Evolutionary conservation across 441 rosid genomes (phyloP).

Genomic region (Raphanus hybrid): DNA sequence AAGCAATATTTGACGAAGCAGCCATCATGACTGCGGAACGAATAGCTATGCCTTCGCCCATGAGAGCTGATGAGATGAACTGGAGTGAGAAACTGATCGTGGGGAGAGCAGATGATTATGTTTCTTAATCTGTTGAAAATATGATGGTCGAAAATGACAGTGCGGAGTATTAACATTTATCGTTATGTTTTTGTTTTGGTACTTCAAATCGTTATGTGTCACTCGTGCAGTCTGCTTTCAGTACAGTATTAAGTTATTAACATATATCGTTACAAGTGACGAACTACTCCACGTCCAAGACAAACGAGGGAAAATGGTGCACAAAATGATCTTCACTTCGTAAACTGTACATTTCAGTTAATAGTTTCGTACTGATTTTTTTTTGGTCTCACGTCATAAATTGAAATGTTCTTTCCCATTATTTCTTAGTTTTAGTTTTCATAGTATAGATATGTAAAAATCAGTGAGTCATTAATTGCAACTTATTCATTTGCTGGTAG

Average conservation of each 20-base stretch:
- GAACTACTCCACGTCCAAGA: not conserved
- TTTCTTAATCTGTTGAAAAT: not conserved
- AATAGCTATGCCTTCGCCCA: no score
- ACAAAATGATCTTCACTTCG: not conserved
- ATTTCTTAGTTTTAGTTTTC: not conserved
- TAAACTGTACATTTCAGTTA: not conserved
- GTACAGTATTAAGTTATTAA: not conserved
- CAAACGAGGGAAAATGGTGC: not conserved
- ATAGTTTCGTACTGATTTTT: not conserved
- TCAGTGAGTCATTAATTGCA: not conserved
- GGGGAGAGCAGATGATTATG: not conserved
- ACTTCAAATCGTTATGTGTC: slow-evolving; percentile 3
- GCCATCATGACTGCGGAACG: no score
- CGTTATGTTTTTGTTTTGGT: not conserved
- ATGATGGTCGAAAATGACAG: not conserved
- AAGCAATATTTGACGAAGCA: no score
- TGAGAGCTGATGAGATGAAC: no score
- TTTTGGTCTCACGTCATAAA: slow-evolving; percentile 5
- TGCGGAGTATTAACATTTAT: not conserved
- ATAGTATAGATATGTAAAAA: not conserved
- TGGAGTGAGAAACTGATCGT: no score
- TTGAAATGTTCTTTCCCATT: not conserved
- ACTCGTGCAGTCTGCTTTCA: not conserved
- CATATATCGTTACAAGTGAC: not conserved
- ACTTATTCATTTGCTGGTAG: slow-evolving; percentile 26